Evolutionary conservation across 371 early-diverging fungal species (phyloP), one percentile per base, ranked within the genome.

Genomic region (Zopfochytrium polystomum): DNA sequence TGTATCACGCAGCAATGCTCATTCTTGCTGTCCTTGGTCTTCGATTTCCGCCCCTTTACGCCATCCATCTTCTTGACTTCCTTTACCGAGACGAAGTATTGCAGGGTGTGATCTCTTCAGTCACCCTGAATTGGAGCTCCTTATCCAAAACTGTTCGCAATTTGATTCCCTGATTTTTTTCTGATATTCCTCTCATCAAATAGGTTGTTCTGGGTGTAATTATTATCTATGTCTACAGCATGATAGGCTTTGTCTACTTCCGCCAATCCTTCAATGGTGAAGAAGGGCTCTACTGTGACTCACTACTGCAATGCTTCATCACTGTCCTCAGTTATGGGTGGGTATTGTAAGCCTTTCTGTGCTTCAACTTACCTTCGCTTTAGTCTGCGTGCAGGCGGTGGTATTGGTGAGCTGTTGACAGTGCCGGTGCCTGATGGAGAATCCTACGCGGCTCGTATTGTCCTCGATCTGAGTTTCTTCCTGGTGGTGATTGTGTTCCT

Each of bases 71-170:
- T 31, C 48, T 83, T n/a, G 83, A 83, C 49, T 80, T 80, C 64
- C 69, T 80, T n/a, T 83, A 77, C 63, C 66, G 83, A 15, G 83
- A 83, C 62, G 75, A 76, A 30, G 75, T 80, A 11, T 53, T 83
- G 29, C 83, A 83, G 52, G 83, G 81, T n/a, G 83, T 83, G 52
- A 81, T 83, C 58, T 67, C 78, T 1, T 78, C 79, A 53, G 76
- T 83, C 15, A 80, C 83, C 2, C 43, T 83, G 47, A 83, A 83
- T 55, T 70, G 77, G 30, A 75, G 66, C 48, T 80, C 83, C 0
- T 72, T 83, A 20, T 70, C 80, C 22, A 66, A 77, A 52, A 83
- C 83, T 11, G 71, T 70, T 31, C 3, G 44, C 23, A 11, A 26
- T 23, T 20, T 31, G 38, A 0, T 13, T 3, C 1, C 30, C 22